phyloP scores from a whole-genome alignment of 345 rosid species.

The Citrus mangshanensis region DNA sequence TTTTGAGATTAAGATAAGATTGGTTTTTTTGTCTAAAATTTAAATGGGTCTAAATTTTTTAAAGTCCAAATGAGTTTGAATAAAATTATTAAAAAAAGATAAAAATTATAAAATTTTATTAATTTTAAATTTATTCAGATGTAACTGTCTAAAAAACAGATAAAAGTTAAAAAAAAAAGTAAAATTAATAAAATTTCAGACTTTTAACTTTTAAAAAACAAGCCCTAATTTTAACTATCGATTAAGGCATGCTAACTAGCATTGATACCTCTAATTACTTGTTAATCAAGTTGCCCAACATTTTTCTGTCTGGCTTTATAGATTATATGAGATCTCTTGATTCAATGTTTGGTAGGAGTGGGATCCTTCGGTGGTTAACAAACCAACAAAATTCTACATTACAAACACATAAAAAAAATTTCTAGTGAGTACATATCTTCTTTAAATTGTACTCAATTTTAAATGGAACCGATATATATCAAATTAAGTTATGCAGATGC shows the following conservation, averaged over 20 bases:
- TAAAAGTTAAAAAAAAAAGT: too few relatives aligned
- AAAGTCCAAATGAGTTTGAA: too few relatives aligned
- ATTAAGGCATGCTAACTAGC: background rate
- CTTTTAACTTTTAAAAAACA: too few relatives aligned
- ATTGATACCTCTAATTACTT: background rate
- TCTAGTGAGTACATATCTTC: background rate
- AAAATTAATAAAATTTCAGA: too few relatives aligned
- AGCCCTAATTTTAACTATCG: background rate
- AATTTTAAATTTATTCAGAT: too few relatives aligned
- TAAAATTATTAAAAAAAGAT: too few relatives aligned
- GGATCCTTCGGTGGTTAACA: conserved; percentile 8
- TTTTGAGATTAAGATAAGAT: too few relatives aligned
- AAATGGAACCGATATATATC: background rate
- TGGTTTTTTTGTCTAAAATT: too few relatives aligned
- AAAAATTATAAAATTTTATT: too few relatives aligned
- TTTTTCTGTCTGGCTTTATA: conserved; percentile 1
- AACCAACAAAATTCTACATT: background rate
- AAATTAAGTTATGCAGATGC: background rate
- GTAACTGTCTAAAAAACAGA: too few relatives aligned
- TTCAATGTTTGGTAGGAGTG: conserved; percentile 14
- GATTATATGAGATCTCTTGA: background rate
- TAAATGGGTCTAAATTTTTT: too few relatives aligned
- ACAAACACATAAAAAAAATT: background rate
- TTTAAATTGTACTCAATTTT: background rate
- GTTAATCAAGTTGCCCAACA: background rate